A percentile compares a stretch with the other conserved stretches of the same genome.
These are phyloP conservation scores for Bryoerythrophyllum caledonicum DNA, from an alignment of 225 moss, liverwort and hornwort species.

Conservation along the genomic window DNA sequence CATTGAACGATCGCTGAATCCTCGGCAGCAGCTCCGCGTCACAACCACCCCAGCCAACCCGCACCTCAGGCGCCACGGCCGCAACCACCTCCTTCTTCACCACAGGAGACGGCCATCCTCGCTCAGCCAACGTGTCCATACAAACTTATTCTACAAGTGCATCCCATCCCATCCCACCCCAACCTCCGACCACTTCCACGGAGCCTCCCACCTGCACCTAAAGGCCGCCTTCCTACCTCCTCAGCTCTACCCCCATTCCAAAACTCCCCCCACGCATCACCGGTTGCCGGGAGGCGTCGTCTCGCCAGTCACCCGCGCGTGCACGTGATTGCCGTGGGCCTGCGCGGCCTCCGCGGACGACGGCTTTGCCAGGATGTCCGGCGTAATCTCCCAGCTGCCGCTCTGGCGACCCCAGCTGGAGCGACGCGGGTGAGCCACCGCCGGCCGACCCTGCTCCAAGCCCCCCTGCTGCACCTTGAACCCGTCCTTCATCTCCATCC, in stretches of 20 bases:
- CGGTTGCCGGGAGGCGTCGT: slow-evolving; percentile 70
- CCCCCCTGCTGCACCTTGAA: slow-evolving; percentile 58
- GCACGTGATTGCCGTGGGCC: neutral
- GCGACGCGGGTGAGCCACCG: slow-evolving; percentile 77
- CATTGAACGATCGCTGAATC: slow-evolving; percentile 15
- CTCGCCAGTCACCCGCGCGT: slow-evolving; percentile 65
- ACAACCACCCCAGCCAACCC: slow-evolving; percentile 8
- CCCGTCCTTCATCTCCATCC: slow-evolving; percentile 82
- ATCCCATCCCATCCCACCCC: slow-evolving; percentile 17
- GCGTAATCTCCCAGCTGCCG: slow-evolving; percentile 98
- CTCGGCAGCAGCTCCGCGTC: slow-evolving; percentile 25
- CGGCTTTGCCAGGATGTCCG: slow-evolving; percentile 73
- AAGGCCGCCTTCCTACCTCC: slow-evolving; percentile 3
- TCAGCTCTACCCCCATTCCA: slow-evolving; percentile 13
- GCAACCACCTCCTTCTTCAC: neutral
- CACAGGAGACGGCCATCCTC: slow-evolving; percentile 16
- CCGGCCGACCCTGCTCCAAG: slow-evolving; percentile 56
- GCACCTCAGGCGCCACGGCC: too few species aligned
- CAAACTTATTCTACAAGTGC: slow-evolving; percentile 54
- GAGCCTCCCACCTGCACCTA: slow-evolving; percentile 23
- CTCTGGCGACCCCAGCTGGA: slow-evolving; percentile 95
- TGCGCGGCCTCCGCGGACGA: slow-evolving; percentile 49
- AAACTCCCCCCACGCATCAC: slow-evolving; percentile 34
- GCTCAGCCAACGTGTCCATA: slow-evolving; percentile 21
- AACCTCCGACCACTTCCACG: neutral